Conservation (phyloP, 441 rosid species). For the Arabidopsis lyrata region DNA sequence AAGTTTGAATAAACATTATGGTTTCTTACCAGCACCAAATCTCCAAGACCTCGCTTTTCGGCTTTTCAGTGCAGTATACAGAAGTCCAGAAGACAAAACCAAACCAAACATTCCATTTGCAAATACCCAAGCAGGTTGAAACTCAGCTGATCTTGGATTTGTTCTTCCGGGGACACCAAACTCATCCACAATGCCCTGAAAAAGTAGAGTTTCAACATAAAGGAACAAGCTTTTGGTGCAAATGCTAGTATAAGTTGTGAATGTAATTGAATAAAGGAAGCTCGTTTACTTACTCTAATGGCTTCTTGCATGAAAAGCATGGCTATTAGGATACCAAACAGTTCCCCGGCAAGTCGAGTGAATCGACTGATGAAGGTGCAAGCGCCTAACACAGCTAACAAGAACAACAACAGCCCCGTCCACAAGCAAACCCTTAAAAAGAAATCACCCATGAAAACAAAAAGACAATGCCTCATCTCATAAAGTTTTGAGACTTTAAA, state of each 20-base stretch:
- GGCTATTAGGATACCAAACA: slow-evolving; percentile 75
- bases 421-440: slow-evolving; percentile 73
- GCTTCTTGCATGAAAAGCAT: slow-evolving; percentile 84
- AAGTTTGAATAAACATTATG: slow-evolving; percentile 3
- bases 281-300: slow-evolving; percentile 52
- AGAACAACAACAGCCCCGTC: slow-evolving; percentile 74
- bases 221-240: background rate
- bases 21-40: slow-evolving; percentile 62
- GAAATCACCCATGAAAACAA: slow-evolving; percentile 13
- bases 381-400: slow-evolving; percentile 70
- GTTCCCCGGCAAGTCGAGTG: slow-evolving; percentile 75
- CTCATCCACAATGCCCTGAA: slow-evolving; percentile 68
- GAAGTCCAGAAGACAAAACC: slow-evolving; percentile 67
- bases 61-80: slow-evolving; percentile 64
- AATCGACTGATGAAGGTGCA: slow-evolving; percentile 73
- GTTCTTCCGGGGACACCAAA: slow-evolving; percentile 64
- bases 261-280: background rate
- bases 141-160: slow-evolving; percentile 55
- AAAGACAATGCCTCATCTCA: slow-evolving; percentile 4
- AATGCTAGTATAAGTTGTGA: slow-evolving; percentile 19
- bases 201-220: slow-evolving; percentile 18
- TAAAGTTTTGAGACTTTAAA: slow-evolving; percentile 6
- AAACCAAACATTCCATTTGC: slow-evolving; percentile 75
- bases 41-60: slow-evolving; percentile 76
- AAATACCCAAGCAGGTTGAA: slow-evolving; percentile 71